Base-by-base conservation (phyloP, 805 yeast genomes). In the Brettanomyces nanus region DNA sequence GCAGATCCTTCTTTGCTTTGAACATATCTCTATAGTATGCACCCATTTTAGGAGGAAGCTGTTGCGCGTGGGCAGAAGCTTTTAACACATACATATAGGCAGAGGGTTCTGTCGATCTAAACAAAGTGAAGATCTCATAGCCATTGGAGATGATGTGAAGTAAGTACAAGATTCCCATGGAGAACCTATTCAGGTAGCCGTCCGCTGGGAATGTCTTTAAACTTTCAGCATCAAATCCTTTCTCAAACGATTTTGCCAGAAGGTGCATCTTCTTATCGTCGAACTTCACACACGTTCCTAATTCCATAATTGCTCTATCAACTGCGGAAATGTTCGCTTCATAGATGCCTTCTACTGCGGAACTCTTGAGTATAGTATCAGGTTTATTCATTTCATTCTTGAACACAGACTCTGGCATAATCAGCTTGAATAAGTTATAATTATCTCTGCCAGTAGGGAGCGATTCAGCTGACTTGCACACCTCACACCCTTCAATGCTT, bases 231-330 rank as follows among this genome's bases (percentile, higher is more conserved):
- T 81, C 75, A 58, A 94, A 94, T 1, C 98, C 98, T 41, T 73
- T 71, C 48, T 85, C 87, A 40, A 92, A 62, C 21, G 96, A 95
- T 49, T 72, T 75, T 6, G 97, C 95, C 7, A 94, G 63, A 0
- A 87, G 77, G 6, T 97, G 96, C n/a, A 85, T 73, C 39, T 72
- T 68, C 1, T 75, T 64, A 32, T 80, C 80, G 45, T 77, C 85
- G 45, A 89, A 80, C 13, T 68, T 68, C 17, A 89, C 82, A 13
- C 75, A 67, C 19, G 78, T 67, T 3, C 98, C 97, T 14, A 92
- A 62, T 23, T 80, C 81, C 45, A 92, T 72, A 31, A 86, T 71
- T 0, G 86, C 86, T 34, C 96, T 65, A 42, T 86, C 90, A 4
- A 71, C 63, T 0, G 85, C 58, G 6, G 65, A 67, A 28, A 92